phyloP scores from a whole-genome alignment of 208 protist genomes.

The Acanthamoeba healyi region DNA sequence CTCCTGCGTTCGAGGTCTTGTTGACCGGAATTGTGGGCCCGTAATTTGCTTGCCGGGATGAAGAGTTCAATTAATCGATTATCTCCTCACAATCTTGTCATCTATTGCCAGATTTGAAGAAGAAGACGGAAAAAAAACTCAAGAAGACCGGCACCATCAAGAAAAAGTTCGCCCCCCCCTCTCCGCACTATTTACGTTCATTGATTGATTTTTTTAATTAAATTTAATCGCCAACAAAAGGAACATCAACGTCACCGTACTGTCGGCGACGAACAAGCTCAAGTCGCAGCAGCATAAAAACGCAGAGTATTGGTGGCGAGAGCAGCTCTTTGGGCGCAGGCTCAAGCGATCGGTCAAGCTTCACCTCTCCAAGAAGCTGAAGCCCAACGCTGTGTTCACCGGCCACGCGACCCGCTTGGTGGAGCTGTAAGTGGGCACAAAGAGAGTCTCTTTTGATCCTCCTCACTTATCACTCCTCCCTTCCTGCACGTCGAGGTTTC shows the following conservation, averaged over 20 bases:
- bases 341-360: neutral
- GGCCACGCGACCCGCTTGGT: neutral
- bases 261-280: neutral
- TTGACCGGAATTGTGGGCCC: no score
- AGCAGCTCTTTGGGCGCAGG: neutral
- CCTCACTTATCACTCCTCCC: no score
- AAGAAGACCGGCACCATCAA: neutral
- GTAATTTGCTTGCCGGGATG: no score
- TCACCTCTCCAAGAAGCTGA: neutral
- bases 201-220: neutral
- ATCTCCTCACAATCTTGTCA: no score
- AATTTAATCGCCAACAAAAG: neutral
- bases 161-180: neutral
- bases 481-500: no score
- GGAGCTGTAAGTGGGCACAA: no score
- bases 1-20: no score
- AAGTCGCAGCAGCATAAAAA: neutral
- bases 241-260: neutral
- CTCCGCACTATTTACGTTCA: neutral
- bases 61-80: no score
- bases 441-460: no score
- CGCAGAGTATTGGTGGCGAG: neutral
- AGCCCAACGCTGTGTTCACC: conserved; percentile 27
- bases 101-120: no score
- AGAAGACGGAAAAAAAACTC: neutral